phyloP scores from a whole-genome alignment of 768 basidiomycete genomes.

The Russula foetens region DNA sequence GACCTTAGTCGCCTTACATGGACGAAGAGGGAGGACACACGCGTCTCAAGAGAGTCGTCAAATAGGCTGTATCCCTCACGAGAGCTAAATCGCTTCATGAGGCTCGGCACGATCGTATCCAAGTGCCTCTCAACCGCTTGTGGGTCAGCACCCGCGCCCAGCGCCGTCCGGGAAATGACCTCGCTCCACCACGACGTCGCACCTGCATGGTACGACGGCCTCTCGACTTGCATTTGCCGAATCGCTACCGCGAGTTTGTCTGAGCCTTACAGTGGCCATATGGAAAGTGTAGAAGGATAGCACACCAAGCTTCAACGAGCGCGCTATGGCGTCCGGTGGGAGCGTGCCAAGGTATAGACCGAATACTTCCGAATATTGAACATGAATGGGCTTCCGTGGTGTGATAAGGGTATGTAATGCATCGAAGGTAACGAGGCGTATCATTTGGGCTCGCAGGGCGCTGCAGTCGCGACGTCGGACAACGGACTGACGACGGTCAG shows the following conservation, averaged over 20 bases:
- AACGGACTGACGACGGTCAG: too few species aligned
- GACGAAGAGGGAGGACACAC: slow-evolving; percentile 30
- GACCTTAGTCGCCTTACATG: neutral
- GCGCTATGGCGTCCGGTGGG: slow-evolving; percentile 41
- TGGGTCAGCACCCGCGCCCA: slow-evolving; percentile 63
- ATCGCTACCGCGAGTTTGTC: slow-evolving; percentile 29
- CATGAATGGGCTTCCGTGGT: slow-evolving; percentile 58
- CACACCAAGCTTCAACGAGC: slow-evolving; percentile 55
- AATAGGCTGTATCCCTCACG: slow-evolving; percentile 59
- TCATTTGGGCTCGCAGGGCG: slow-evolving; percentile 22
- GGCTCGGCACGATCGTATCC: slow-evolving; percentile 44
- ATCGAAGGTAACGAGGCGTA: slow-evolving; percentile 73
- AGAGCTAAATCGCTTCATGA: slow-evolving; percentile 65
- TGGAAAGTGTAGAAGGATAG: neutral
- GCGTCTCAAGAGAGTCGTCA: slow-evolving; percentile 39
- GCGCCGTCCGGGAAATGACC: slow-evolving; percentile 64
- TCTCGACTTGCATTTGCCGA: slow-evolving; percentile 45
- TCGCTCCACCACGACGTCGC: slow-evolving; percentile 67
- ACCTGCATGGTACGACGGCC: slow-evolving; percentile 51
- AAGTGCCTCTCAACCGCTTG: slow-evolving; percentile 47
- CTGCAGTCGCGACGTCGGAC: too few species aligned
- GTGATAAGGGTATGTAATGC: slow-evolving; percentile 66
- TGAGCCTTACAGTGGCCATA: neutral
- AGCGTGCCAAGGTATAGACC: slow-evolving; percentile 58
- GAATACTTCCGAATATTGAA: slow-evolving; percentile 59